These are phyloP conservation scores for Cyclotella sp. DNA, from an alignment of 108 stramenopile species.

Conservation along the genomic window DNA sequence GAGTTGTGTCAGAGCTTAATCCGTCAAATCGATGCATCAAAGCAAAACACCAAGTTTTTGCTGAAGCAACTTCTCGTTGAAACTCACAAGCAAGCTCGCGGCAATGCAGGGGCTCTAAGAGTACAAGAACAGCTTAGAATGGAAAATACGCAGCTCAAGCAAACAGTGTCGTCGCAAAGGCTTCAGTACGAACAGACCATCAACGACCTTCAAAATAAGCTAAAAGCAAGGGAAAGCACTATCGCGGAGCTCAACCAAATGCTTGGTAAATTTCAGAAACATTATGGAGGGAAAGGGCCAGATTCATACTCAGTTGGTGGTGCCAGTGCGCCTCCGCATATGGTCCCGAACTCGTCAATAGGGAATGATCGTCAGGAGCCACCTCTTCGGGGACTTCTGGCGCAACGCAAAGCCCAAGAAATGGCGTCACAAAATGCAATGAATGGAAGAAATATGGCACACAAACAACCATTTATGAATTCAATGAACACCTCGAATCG, in stretches of 20 bases:
- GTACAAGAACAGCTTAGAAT: slow-evolving; percentile 54
- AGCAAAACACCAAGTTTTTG: slow-evolving; percentile 62
- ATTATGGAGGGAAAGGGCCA: slow-evolving; percentile 25
- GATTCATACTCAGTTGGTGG: slow-evolving; percentile 17
- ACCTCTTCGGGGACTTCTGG: slow-evolving; percentile 64
- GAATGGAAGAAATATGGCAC: slow-evolving; percentile 35
- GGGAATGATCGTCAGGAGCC: slow-evolving; percentile 32
- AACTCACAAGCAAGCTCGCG: slow-evolving; percentile 44
- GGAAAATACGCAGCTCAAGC: slow-evolving; percentile 67
- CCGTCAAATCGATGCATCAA: slow-evolving; percentile 58
- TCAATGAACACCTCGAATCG: slow-evolving; percentile 37
- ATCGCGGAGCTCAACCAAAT: slow-evolving; percentile 60
- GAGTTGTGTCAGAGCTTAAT: slow-evolving; percentile 51
- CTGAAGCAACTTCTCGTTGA: slow-evolving; percentile 76
- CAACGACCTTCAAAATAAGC: slow-evolving; percentile 62
- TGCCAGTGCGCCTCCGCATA: slow-evolving; percentile 25
- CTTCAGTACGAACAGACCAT: slow-evolving; percentile 62
- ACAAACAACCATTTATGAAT: slow-evolving; percentile 43
- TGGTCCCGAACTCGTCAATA: slow-evolving; percentile 39
- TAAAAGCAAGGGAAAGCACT: slow-evolving; percentile 52
- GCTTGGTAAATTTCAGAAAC: slow-evolving; percentile 56
- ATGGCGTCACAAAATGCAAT: slow-evolving; percentile 55
- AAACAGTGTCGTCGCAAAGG: slow-evolving; percentile 51
- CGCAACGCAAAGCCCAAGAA: slow-evolving; percentile 63
- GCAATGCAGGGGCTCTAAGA: slow-evolving; percentile 30